These are phyloP conservation scores for Cyclotella sp. DNA, from an alignment of 108 stramenopile species.

Conservation along the genomic window DNA sequence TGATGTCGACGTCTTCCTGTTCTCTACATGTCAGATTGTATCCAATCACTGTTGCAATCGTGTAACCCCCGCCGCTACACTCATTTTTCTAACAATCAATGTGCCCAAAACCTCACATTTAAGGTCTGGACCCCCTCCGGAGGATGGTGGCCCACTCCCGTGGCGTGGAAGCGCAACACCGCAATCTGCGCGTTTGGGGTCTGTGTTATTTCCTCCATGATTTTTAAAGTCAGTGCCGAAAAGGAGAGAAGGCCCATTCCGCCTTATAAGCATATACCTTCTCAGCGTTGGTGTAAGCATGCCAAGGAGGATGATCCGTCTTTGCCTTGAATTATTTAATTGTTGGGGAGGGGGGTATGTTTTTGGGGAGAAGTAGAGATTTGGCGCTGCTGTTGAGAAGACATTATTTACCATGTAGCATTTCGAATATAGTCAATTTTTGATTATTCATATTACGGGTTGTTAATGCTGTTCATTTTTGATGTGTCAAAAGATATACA, in stretches of 20 bases:
- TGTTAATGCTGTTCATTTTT: no score
- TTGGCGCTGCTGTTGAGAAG: neutral
- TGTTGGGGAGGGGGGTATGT: neutral
- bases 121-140: conserved; percentile 90
- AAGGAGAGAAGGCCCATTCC: conserved; percentile 80
- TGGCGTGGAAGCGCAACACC: conserved; percentile 80
- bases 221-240: conserved; percentile 75
- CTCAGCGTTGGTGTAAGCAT: conserved; percentile 58
- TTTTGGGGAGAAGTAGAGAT: neutral
- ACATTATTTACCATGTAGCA: no score
- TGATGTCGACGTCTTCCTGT: no score
- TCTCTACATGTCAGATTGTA: neutral
- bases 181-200: conserved; percentile 61
- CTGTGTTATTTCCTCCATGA: conserved; percentile 39
- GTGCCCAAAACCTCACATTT: neutral
- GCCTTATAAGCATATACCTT: conserved; percentile 54
- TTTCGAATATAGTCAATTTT: no score
- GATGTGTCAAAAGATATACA: no score
- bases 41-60: no score
- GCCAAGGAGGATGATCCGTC: conserved; percentile 63
- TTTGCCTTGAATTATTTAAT: conserved; percentile 26
- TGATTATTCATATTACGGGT: no score
- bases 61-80: no score
- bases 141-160: conserved; percentile 88
- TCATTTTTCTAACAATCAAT: conserved; percentile 1